Evolutionary conservation across 2,329 filamentous ascomycete species (phyloP), one percentile per base, ranked within the genome.

Genomic region (Rhynchosporium graminicola): DNA sequence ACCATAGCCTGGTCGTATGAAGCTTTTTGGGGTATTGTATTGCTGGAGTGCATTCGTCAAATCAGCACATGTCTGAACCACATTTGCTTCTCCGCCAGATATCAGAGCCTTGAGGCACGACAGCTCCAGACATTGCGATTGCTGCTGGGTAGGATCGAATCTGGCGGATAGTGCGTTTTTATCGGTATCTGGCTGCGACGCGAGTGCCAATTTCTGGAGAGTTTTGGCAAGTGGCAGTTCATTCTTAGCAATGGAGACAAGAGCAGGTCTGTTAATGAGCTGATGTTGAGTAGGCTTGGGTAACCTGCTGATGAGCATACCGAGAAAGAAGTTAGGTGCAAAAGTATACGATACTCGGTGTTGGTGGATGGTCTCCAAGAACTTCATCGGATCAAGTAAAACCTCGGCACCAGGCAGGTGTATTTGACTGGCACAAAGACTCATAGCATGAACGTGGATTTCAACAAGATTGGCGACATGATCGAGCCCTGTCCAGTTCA

Each of bases 401-500:
- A 84, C 57, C n/a, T 80, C 76, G 1, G 74, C 67, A 0, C 80
- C 74, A 0, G 68, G 71, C 3, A 82, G 74, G 59, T 83, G 80
- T 10, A 84, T 67, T 66, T 84, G 81, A 50, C 77, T 71, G 0
- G 73, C 71, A 6, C 75, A 75, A 1, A 76, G 64, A 33, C 63
- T 73, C 51, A 83, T 68, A 0, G 82, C 80, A 13, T 78, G 77
- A 0, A 86, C 68, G 65, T 86, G 83, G 15, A 81, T 78, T 57
- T 86, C 80, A 1, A 76, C 73, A 3, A 87, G 71, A 62, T 73
- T 78, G 0, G 79, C 83, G 9, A 84, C 81, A 62, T 86, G 83
- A 63, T 86, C 82, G 7, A 84, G 71, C 0, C 76, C 76, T 40
- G 77, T 75, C 76, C 76, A 79, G 50, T 75, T 77, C 20, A 79